Evolutionary conservation across 2,329 filamentous ascomycete genomes (phyloP), one percentile per base, ranked within the genome.

Genomic region (Emergomyces africanus): DNA sequence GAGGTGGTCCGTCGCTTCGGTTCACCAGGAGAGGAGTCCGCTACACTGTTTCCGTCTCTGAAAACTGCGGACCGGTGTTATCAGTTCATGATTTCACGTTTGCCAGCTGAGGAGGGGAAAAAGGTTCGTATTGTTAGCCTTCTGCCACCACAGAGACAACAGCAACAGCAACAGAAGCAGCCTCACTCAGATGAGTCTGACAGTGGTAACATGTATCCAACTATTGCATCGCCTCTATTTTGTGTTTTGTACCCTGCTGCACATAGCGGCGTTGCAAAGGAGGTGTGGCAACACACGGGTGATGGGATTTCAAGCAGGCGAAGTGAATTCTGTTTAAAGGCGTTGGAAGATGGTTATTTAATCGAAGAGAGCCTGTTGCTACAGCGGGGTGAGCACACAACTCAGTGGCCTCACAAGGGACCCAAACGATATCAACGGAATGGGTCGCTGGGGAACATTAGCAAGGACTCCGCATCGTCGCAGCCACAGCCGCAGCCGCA

Each of bases 271-370:
- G 73, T 88, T 61, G 89, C 90, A n/a, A 97, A 96, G 72, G 83
- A 90, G 67, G 96, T 95, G 68, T 99, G 94, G 94, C 94, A 97
- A 71, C 94, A 99, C 72, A 88, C 89, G 0, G 94, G 94, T 23
- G 91, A 96, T 62, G 94, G 94, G 18, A 80, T 96, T 15, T 96
- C 91, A 0, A 96, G 91, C 70, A 85, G 94, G 55, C 83, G 90
- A 46, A 91, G 90, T 39, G 92, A 96, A 70, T 96, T 95, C 72
- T 96, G 89, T 69, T 84, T 90, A 61, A 78, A 81, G 48, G 80
- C 92, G 1, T 83, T 95, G 63, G 81, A 81, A 42, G 85, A 92
- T 62, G 85, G 85, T 0, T 77, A 88, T 48, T 76, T 89, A 55
- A 77, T 83, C 2, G 78, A 84, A 57, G 70, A 71, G 37, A 74